These are phyloP conservation scores for Sclerotinia minor DNA, from an alignment of 2,329 filamentous ascomycete species.

Conservation along the genomic window DNA sequence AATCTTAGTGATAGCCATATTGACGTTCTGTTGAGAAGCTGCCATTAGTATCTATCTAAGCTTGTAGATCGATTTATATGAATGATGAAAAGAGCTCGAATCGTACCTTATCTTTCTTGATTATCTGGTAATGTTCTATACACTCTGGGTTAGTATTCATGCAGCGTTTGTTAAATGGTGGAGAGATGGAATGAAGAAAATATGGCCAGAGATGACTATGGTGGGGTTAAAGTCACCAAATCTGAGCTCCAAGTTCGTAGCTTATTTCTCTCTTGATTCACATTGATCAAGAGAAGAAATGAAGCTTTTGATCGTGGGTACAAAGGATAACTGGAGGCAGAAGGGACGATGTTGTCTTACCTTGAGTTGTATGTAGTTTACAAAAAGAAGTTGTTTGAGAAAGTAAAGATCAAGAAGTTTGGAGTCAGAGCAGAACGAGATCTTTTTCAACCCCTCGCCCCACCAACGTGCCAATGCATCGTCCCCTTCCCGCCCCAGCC, in stretches of 20 bases:
- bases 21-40: slow-evolving; percentile 45
- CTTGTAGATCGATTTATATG: background rate
- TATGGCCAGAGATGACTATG: slow-evolving; percentile 23
- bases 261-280: slow-evolving; percentile 4
- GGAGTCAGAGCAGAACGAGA: slow-evolving; percentile 22
- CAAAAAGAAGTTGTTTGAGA: slow-evolving; percentile 4
- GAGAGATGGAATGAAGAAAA: slow-evolving; percentile 31
- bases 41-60: slow-evolving; percentile 22
- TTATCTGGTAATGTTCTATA: slow-evolving; percentile 22
- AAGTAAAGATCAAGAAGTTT: slow-evolving; percentile 17
- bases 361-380: slow-evolving; percentile 11
- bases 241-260: slow-evolving; percentile 26
- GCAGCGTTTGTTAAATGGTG: slow-evolving; percentile 25
- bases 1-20: slow-evolving; percentile 87
- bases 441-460: slow-evolving; percentile 26
- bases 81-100: background rate
- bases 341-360: background rate
- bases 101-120: slow-evolving; percentile 30
- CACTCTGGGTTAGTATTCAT: slow-evolving; percentile 32
- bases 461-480: slow-evolving; percentile 25
- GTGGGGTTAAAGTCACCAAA: slow-evolving; percentile 33
- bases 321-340: background rate
- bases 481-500: slow-evolving; percentile 19
- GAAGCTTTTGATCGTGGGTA: background rate
- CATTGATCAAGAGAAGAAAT: slow-evolving; percentile 4